Evolutionary conservation across 805 yeast species (phyloP), one percentile per base, ranked within the genome.

Genomic region (Saccharomycopsis synnaedendra): DNA sequence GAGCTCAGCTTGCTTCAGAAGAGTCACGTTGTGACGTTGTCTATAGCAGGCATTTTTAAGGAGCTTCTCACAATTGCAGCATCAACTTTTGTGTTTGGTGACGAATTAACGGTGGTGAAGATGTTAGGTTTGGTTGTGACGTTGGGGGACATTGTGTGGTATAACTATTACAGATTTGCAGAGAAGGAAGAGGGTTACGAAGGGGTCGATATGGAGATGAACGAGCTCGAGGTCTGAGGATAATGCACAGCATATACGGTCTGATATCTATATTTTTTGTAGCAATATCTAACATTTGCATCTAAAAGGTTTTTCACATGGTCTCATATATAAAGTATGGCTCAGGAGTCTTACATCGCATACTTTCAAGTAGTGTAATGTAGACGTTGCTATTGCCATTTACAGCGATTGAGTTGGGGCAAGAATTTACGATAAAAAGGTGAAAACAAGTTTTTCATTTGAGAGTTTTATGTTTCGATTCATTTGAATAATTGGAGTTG

Each of bases 11-110:
- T 93, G 5, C 71, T 93, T 45, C 82, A 84, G 47, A 76, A 81
- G 40, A 85, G 96, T 0, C 84, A 86, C 48, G 87, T 93, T 9
- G 70, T 89, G 41, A 89, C 98, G 0, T 65, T 93, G 32, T 81
- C 94, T 4, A 77, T 93, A 40, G 95, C 94, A 0, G 98, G 98
- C 1, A 85, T 93, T 11, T 85, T 90, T 61, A 93, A 93, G 60
- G 98, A 93, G 62, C 69, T 93, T 10, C 67, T 89, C 42, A 93
- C 98, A 0, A 87, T 93, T 37, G 57, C 75, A 33, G 71, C 82
- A 1, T 78, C 90, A 49, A 64, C 74, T 33, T 53, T 86, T 4
- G 70, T 89, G 1, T 85, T 87, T 62, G 82, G 82, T 39, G 98
- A 93, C 62, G 62, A 64, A 37, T 68, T 93, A 44, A 76, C 84